phyloP scores from a whole-genome alignment of 2,329 filamentous ascomycete species.

The Dothistroma pini region DNA sequence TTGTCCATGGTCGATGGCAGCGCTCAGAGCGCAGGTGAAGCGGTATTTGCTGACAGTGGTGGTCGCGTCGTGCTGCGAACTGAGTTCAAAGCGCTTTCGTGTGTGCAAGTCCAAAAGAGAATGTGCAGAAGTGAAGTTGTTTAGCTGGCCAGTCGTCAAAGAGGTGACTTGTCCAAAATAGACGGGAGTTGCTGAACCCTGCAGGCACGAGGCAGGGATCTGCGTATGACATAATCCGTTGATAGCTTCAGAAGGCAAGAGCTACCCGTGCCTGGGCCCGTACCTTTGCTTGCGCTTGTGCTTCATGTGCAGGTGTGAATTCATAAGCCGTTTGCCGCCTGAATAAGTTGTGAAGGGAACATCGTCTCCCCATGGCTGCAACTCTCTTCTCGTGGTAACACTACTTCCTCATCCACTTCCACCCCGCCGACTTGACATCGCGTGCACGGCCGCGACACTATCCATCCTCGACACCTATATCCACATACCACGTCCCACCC shows the following conservation, averaged over 20 bases:
- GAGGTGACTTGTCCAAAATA: not conserved
- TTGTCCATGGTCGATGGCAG: slow-evolving; percentile 28
- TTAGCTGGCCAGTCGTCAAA: not conserved
- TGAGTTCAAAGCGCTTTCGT: not conserved
- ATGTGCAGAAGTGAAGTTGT: not conserved
- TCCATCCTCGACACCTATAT: not conserved
- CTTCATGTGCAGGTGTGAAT: not conserved
- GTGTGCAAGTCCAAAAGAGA: not conserved
- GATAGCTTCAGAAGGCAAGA: not conserved
- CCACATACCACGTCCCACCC: slow-evolving; percentile 4
- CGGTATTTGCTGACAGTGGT: not conserved
- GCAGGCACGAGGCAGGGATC: not conserved
- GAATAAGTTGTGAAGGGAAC: not conserved
- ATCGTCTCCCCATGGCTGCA: not conserved
- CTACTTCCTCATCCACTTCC: slow-evolving; percentile 3
- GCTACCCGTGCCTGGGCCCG: not conserved
- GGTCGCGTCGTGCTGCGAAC: not conserved
- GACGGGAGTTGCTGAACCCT: not conserved
- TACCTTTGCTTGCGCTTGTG: not conserved
- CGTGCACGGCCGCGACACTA: not conserved
- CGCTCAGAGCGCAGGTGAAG: slow-evolving; percentile 11
- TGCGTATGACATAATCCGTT: not conserved
- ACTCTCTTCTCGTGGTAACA: not conserved
- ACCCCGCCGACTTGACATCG: not conserved
- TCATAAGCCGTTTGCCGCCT: slow-evolving; percentile 9